Percentiles rank a stretch among this genome's conserved stretches.
Evolutionary conservation across 2,329 filamentous ascomycete species (phyloP).

Genomic region (Xylariaceae sp.): DNA sequence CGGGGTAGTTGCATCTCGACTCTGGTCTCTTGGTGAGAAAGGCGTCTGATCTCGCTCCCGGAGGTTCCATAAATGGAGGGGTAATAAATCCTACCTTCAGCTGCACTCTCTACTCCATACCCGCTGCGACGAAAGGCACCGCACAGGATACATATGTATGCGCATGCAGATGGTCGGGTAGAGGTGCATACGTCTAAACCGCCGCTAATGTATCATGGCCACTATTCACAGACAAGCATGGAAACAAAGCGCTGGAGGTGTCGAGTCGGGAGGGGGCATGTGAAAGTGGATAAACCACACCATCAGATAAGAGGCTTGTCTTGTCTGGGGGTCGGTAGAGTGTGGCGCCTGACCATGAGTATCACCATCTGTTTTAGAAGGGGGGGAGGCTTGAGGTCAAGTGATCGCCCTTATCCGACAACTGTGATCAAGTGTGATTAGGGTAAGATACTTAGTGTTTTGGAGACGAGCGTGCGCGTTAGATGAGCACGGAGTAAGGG

Average conservation of each 20-base stretch:
- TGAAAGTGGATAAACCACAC: slow-evolving; percentile 31
- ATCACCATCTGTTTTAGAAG: slow-evolving; percentile 19
- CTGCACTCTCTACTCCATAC: neutral
- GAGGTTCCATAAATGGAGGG: neutral
- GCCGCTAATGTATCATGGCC: too few relatives aligned
- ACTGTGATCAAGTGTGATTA: slow-evolving; percentile 24
- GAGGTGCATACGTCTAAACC: neutral
- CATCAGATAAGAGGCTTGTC: slow-evolving; percentile 15
- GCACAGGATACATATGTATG: neutral
- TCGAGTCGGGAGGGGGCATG: slow-evolving; percentile 18
- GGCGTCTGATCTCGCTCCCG: too few relatives aligned
- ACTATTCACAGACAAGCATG: slow-evolving; percentile 27
- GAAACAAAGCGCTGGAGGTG: neutral
- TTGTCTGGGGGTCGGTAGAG: neutral
- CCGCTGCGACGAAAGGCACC: neutral
- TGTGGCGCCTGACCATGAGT: slow-evolving; percentile 26
- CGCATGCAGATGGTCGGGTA: neutral
- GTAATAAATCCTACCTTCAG: neutral
- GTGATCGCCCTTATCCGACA: slow-evolving; percentile 23
- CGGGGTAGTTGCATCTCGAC: slow-evolving; percentile 26
- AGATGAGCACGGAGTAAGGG: too few relatives aligned
- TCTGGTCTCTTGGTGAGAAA: too few relatives aligned
- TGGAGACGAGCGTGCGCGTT: too few relatives aligned
- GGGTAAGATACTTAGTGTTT: neutral
- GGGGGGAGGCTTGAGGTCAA: slow-evolving; percentile 25